Conservation (phyloP, 2,329 filamentous ascomycete species). For the Pseudopyricularia cyperi region DNA sequence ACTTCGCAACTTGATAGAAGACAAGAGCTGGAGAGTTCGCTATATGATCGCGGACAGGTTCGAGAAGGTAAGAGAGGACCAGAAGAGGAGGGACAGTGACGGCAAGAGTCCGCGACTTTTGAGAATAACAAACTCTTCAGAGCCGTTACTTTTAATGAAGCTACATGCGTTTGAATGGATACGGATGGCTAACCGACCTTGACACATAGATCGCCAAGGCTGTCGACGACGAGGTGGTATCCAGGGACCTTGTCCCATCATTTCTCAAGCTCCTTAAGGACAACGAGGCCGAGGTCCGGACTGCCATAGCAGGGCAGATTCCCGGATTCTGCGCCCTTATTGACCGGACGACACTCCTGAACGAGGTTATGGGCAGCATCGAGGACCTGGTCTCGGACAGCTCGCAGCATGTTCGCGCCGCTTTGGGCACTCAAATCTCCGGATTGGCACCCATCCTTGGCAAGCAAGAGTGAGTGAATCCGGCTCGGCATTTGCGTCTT, state of each 20-base stretch:
- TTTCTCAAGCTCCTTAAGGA: conserved; percentile 98
- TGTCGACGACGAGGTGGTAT: conserved; percentile 92
- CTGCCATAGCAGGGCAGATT: conserved; percentile 93
- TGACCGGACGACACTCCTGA: conserved; percentile 74
- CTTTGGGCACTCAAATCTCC: conserved; percentile 92
- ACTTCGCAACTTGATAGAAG: conserved; percentile 85
- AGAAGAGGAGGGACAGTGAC: not conserved
- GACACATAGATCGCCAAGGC: conserved; percentile 77
- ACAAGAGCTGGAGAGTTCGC: conserved; percentile 98
- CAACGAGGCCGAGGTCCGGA: conserved; percentile 93
- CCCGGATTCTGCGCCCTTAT: conserved; percentile 90
- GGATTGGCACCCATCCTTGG: conserved; percentile 92
- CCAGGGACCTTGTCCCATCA: conserved; percentile 83
- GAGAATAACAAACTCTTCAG: too few species aligned
- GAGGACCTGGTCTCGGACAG: conserved; percentile 93
- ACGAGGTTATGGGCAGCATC: conserved; percentile 92
- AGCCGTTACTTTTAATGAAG: not conserved
- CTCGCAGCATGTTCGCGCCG: conserved; percentile 92
- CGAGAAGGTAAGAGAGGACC: conserved; percentile 59
- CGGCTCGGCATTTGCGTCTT: not conserved
- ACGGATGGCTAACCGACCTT: not conserved
- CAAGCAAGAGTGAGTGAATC: conserved; percentile 71
- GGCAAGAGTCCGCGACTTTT: not conserved
- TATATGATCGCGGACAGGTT: conserved; percentile 99
- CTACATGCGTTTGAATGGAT: not conserved